Percentiles rank a stretch among this genome's conserved stretches.
These are phyloP conservation scores for Fusarium gaditjirri DNA, from an alignment of 2,329 filamentous ascomycete species.

Conservation along the genomic window DNA sequence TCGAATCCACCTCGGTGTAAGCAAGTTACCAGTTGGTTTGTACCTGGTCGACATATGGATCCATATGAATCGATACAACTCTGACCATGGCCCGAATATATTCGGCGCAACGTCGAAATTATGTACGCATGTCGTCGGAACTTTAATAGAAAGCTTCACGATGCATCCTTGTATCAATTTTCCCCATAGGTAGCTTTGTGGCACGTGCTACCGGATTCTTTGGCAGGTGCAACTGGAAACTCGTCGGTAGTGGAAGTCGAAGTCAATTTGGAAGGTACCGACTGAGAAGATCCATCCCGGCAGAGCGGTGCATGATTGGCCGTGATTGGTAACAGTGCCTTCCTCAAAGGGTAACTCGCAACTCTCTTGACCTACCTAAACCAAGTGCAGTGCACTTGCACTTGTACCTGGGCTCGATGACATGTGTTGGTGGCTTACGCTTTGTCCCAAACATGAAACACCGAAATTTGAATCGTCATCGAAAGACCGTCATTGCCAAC, in stretches of 20 bases:
- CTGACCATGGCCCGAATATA: constrained; percentile 9
- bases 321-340: neutral
- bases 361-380: neutral
- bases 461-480: constrained; percentile 3
- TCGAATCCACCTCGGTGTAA: constrained; percentile 21
- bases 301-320: neutral
- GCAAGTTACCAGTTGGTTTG: neutral
- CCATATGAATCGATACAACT: constrained; percentile 2
- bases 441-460: constrained; percentile 9
- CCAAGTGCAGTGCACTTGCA: neutral
- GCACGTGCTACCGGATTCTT: constrained; percentile 17
- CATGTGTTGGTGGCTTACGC: constrained; percentile 27
- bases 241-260: constrained; percentile 2
- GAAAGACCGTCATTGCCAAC: neutral
- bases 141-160: neutral
- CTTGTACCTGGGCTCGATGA: neutral
- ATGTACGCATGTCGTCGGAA: neutral
- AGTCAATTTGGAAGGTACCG: constrained; percentile 7
- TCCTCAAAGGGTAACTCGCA: constrained; percentile 14
- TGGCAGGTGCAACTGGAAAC: constrained; percentile 5
- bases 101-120: neutral
- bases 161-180: neutral
- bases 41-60: neutral
- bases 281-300: neutral
- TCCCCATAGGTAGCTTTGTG: neutral